phyloP scores from a whole-genome alignment of 352 stramenopile species.

The Globisporangium heterothallicum region DNA sequence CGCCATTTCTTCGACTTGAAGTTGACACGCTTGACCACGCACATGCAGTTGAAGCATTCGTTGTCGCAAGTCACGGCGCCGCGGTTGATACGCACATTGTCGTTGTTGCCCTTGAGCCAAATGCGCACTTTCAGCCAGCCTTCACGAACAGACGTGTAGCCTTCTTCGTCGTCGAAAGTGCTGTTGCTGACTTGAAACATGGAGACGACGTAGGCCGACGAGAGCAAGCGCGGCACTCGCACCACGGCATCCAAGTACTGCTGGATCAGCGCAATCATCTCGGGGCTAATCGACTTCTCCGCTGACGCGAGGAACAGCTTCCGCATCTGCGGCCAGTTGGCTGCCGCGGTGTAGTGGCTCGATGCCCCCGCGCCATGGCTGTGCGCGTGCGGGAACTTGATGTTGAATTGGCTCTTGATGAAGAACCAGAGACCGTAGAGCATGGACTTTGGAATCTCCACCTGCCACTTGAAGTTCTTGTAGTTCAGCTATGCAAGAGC shows the following conservation, averaged over 20 bases:
- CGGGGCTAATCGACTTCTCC: conserved; percentile 59
- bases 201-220: conserved; percentile 64
- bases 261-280: conserved; percentile 79
- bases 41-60: conserved; percentile 88
- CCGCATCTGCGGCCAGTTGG: conserved; percentile 63
- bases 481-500: conserved; percentile 48
- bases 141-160: conserved; percentile 72
- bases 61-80: conserved; percentile 76
- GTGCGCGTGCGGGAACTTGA: conserved; percentile 27
- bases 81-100: conserved; percentile 82
- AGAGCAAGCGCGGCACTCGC: conserved; percentile 51
- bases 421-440: conserved; percentile 84
- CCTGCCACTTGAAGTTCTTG: conserved; percentile 75
- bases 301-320: conserved; percentile 77
- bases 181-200: conserved; percentile 82
- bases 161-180: conserved; percentile 83
- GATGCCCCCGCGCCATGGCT: conserved; percentile 1
- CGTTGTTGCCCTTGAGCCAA: conserved; percentile 81
- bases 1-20: conserved; percentile 78
- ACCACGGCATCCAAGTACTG: conserved; percentile 67
- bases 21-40: conserved; percentile 79
- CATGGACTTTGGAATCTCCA: conserved; percentile 80
- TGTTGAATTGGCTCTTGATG: conserved; percentile 75
- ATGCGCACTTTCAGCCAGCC: conserved; percentile 79
- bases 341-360: conserved; percentile 9